Conservation (phyloP, 345 rosid genomes). For the Odontarrhena argentea region DNA sequence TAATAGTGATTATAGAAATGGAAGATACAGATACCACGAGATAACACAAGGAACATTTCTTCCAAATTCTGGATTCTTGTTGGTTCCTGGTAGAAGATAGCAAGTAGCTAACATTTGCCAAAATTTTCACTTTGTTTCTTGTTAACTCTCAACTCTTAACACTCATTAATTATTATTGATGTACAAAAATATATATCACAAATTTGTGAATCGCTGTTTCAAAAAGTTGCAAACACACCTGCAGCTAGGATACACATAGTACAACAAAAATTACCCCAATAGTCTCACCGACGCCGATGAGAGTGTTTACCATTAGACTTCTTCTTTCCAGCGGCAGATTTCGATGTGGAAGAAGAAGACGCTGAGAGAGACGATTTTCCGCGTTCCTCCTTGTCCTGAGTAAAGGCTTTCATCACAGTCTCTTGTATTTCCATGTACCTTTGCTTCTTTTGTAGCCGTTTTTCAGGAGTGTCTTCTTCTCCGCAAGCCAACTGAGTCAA, state of each 20-base stretch:
- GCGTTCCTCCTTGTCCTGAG: conserved; percentile 61
- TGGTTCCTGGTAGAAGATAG: conserved; percentile 1
- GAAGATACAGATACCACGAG: too few relatives aligned
- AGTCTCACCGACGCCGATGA: conserved; percentile 23
- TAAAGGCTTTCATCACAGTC: conserved; percentile 51
- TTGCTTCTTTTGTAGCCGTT: conserved; percentile 49
- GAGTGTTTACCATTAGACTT: conserved; percentile 22
- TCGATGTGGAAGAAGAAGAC: conserved; percentile 44
- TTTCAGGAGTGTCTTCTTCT: conserved; percentile 54
- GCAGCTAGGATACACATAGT: background rate
- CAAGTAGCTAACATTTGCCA: background rate
- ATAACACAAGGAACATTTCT: background rate
- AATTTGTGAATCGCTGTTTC: background rate
- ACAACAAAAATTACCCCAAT: background rate
- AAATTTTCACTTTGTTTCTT: background rate
- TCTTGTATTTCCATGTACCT: conserved; percentile 63
- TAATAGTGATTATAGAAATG: too few relatives aligned
- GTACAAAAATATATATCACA: conserved; percentile 4
- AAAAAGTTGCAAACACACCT: conserved; percentile 12
- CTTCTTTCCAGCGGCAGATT: conserved; percentile 10
- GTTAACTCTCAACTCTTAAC: conserved; percentile 7
- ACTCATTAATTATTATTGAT: conserved; percentile 3
- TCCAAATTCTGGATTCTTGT: conserved; percentile 4
- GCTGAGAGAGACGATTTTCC: conserved; percentile 38
- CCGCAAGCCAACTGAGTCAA: conserved; percentile 50